Conservation (phyloP, 371 early-diverging fungal genomes). For the Mortierella sp. region DNA sequence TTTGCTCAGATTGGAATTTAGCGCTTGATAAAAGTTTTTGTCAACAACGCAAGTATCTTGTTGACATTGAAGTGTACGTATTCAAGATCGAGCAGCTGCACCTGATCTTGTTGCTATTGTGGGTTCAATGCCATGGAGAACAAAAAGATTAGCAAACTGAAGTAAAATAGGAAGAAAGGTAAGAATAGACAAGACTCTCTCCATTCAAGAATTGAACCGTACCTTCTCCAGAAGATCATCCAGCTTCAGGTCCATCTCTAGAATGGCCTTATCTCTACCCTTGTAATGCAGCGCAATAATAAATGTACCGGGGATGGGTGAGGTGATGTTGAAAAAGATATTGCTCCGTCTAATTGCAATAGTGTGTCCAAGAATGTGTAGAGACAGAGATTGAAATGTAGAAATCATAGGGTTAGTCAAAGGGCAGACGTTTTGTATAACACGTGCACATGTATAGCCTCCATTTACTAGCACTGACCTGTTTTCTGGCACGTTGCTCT, state of each 20-base stretch:
- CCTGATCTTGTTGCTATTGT: slow-evolving; percentile 91
- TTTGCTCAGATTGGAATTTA: slow-evolving; percentile 12
- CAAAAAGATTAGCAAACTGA: not conserved
- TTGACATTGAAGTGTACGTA: slow-evolving; percentile 87
- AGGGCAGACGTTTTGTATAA: not conserved
- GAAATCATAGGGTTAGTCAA: not conserved
- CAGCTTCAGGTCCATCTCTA: slow-evolving; percentile 95
- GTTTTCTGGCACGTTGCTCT: slow-evolving; percentile 93
- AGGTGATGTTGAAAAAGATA: slow-evolving; percentile 89
- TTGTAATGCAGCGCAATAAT: slow-evolving; percentile 92
- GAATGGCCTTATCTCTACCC: slow-evolving; percentile 91
- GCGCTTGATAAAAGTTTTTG: slow-evolving; percentile 70
- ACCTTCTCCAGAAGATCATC: slow-evolving; percentile 95
- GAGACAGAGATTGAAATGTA: not conserved
- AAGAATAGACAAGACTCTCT: not conserved
- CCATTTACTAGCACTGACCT: slow-evolving; percentile 54
- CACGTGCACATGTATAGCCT: not conserved
- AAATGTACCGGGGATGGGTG: slow-evolving; percentile 91
- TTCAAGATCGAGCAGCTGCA: slow-evolving; percentile 89
- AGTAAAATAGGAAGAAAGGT: not conserved
- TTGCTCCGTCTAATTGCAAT: slow-evolving; percentile 75
- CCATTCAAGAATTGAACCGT: slow-evolving; percentile 3
- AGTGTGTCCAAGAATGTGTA: not conserved
- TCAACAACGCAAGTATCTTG: slow-evolving; percentile 66
- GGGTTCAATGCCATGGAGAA: not conserved